These are phyloP conservation scores for Alternaria angustiovoidea DNA, from an alignment of 2,329 filamentous ascomycete species.

Conservation along the genomic window DNA sequence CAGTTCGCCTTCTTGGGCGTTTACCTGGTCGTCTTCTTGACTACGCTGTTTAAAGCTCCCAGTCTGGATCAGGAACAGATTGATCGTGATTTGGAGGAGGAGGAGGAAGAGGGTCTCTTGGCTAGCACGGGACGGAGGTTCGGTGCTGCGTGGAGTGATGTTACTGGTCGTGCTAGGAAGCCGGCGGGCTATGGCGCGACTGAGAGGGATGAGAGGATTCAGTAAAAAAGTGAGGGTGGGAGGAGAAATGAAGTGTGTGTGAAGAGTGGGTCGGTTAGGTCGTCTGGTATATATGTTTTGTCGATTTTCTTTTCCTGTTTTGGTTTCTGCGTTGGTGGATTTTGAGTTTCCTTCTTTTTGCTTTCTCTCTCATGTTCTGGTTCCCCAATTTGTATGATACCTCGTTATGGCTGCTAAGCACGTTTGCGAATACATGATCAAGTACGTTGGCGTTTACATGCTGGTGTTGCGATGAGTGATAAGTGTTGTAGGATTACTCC, in stretches of 20 bases:
- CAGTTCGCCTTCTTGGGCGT: conserved; percentile 89
- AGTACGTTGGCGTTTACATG: too few relatives aligned
- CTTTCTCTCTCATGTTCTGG: too few relatives aligned
- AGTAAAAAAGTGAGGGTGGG: not conserved
- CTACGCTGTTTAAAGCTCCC: conserved; percentile 81
- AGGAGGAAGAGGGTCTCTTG: conserved; percentile 91
- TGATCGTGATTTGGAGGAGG: conserved; percentile 88
- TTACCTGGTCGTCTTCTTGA: conserved; percentile 82
- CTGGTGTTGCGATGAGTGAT: too few relatives aligned
- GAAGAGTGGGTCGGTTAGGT: too few relatives aligned
- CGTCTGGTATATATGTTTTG: not conserved
- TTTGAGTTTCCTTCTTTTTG: too few relatives aligned
- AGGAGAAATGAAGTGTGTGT: too few relatives aligned
- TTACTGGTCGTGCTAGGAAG: conserved; percentile 67
- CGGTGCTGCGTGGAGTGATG: conserved; percentile 87
- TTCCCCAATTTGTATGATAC: too few relatives aligned
- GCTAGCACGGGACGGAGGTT: conserved; percentile 83
- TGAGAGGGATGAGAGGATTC: conserved; percentile 12
- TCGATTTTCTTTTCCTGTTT: not conserved
- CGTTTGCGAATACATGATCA: too few relatives aligned
- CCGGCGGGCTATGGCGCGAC: conserved; percentile 40
- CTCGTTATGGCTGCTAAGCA: too few relatives aligned
- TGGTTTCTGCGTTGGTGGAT: not conserved
- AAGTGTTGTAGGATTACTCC: accelerated
- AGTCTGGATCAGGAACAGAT: conserved; percentile 77